These are phyloP conservation scores for Cymbopogon citratus DNA, from an alignment of 176 grass and related monocot species.

Conservation along the genomic window DNA sequence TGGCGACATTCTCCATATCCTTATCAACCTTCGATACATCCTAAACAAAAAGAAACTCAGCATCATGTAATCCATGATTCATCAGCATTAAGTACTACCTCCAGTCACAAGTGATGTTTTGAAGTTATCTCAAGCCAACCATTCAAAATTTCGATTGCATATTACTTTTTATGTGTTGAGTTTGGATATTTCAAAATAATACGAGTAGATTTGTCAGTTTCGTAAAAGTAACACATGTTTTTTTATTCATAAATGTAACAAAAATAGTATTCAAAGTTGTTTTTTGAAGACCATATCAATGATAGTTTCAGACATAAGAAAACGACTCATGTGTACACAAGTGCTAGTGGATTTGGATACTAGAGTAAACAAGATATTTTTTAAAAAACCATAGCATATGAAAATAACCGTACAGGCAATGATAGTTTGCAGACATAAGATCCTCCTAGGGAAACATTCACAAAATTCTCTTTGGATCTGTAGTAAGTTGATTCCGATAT, in stretches of 20 bases:
- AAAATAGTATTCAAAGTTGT: background rate
- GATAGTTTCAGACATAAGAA: no score
- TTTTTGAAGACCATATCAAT: background rate
- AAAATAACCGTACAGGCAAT: slow-evolving; percentile 57
- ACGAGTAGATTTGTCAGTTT: background rate
- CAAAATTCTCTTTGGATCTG: slow-evolving; percentile 41
- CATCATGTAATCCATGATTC: background rate
- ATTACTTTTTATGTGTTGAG: background rate
- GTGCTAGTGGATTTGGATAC: no score
- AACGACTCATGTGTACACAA: no score
- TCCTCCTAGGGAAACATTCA: slow-evolving; percentile 47
- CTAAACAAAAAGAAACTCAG: slow-evolving; percentile 29
- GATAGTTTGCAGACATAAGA: slow-evolving; percentile 41
- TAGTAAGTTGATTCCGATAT: slow-evolving; percentile 51
- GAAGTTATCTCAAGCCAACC: background rate
- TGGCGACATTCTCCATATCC: slow-evolving; percentile 40
- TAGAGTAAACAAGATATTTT: background rate
- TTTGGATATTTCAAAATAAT: background rate
- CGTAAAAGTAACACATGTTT: background rate
- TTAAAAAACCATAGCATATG: background rate
- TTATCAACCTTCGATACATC: slow-evolving; percentile 44
- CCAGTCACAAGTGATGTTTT: background rate
- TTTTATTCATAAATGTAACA: background rate
- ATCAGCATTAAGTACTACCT: background rate
- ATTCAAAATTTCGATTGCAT: background rate